Percentiles rank a stretch among this genome's conserved stretches.
Conservation (phyloP, 768 basidiomycete genomes). For the Termitomyces sp. region DNA sequence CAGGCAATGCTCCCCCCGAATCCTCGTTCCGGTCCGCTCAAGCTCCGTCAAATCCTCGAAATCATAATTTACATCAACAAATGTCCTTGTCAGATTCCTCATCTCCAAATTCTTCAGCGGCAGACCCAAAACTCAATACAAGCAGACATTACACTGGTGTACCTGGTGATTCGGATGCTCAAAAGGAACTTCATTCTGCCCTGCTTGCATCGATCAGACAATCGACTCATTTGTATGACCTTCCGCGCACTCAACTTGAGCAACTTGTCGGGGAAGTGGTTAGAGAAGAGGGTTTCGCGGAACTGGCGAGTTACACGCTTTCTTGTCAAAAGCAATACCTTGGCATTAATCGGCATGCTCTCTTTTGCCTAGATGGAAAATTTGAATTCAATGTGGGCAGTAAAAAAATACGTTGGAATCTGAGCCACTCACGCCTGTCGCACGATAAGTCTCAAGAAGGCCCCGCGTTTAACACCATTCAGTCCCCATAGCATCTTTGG, state of each 20-base stretch:
- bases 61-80: background rate
- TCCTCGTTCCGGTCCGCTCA: background rate
- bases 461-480: background rate
- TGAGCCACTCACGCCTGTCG: background rate
- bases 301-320: slow-evolving; percentile 47
- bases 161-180: background rate
- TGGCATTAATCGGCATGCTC: background rate
- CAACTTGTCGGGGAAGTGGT: slow-evolving; percentile 53
- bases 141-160: background rate
- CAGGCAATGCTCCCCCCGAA: background rate
- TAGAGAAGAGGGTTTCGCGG: slow-evolving; percentile 70
- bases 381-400: slow-evolving; percentile 47
- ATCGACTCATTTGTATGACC: slow-evolving; percentile 42
- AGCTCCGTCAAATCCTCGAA: background rate
- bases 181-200: slow-evolving; percentile 6
- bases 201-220: slow-evolving; percentile 37
- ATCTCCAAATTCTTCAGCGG: slow-evolving; percentile 9
- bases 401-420: slow-evolving; percentile 31
- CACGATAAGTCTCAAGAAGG: background rate
- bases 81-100: slow-evolving; percentile 8
- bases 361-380: slow-evolving; percentile 37
- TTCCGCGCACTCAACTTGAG: slow-evolving; percentile 49
- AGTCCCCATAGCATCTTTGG: background rate
- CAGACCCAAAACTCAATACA: background rate
- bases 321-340: background rate